These are phyloP conservation scores for Saposhnikovia divaricata DNA, from an alignment of 129 eudicot genomes.

Conservation along the genomic window DNA sequence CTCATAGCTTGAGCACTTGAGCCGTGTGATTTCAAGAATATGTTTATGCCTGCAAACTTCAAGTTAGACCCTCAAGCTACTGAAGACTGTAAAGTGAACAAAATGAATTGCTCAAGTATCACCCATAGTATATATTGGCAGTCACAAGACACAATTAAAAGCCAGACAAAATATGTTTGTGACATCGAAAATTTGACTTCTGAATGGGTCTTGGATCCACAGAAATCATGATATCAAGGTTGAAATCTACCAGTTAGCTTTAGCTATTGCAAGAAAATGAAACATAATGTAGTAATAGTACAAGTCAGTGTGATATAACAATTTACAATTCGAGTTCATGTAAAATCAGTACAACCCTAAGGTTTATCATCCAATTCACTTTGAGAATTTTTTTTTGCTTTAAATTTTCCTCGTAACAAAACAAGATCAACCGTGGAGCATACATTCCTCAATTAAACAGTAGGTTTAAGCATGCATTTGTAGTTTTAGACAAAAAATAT, in stretches of 20 bases:
- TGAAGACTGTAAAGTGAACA: background rate
- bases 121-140: background rate
- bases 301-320: background rate
- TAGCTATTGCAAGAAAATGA: background rate
- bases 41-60: conserved; percentile 36
- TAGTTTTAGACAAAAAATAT: background rate
- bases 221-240: background rate
- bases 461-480: background rate
- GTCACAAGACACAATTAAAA: background rate
- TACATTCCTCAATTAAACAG: background rate
- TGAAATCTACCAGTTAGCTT: background rate
- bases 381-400: background rate
- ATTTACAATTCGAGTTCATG: background rate
- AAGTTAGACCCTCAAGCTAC: conserved; percentile 7
- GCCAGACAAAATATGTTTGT: background rate
- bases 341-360: background rate
- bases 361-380: background rate
- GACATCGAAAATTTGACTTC: background rate
- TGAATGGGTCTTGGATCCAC: background rate
- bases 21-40: conserved; percentile 34
- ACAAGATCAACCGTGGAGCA: background rate
- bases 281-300: background rate
- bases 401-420: background rate
- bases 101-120: background rate
- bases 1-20: conserved; percentile 63